Base-by-base conservation (phyloP, 352 stramenopile species). In the Phytophthora aleatoria region DNA sequence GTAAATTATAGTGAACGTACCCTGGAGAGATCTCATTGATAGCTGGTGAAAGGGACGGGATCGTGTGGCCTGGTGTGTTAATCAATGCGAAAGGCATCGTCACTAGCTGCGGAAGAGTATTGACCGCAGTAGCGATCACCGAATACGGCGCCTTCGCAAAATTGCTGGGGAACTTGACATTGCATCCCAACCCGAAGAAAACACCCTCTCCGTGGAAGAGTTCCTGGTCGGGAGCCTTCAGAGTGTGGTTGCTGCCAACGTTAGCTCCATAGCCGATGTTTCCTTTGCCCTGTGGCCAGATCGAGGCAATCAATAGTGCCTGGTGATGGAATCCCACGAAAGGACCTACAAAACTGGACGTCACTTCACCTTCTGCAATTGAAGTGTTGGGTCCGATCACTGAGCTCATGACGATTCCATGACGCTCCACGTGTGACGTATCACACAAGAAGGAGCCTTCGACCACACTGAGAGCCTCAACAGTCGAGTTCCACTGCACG, bases 211-310 rank as follows among this genome's bases (percentile, higher is more conserved):
- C 97, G 0, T 86, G 83, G 41, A 94, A 85, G 2, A 96, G 78
- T 73, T 99, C 97, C 73, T 96, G 87, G 57, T 96, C 87, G 0
- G 87, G 87, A 0, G 85, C 85, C 50, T 94, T 94, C n/a, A 96
- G 67, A 43, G 97, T 99, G 74, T 99, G 97, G 72, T 99, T 99
- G 56, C 90, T 98, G 42, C 97, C 97, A 26, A 99, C 93, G 64
- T 99, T 99, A 48, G 93, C 94, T 28, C 95, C 95, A 52, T 97
- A 98, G 13, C 88, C 91, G 41, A 98, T 75, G 60, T 98, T 98
- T 13, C 95, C 95, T 67, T 93, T 90, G n/a, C 95, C 95, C 28
- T 92, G 64, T 7, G 91, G 91, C 95, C 95, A 98, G 33, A 97
- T 77, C 6, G 87, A 85, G 36, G 93, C 87, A 57, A 98, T 98